Evolutionary conservation across 148 eudicot species (phyloP), one percentile per base, ranked within the genome.

Genomic region (Spergularia bocconei): DNA sequence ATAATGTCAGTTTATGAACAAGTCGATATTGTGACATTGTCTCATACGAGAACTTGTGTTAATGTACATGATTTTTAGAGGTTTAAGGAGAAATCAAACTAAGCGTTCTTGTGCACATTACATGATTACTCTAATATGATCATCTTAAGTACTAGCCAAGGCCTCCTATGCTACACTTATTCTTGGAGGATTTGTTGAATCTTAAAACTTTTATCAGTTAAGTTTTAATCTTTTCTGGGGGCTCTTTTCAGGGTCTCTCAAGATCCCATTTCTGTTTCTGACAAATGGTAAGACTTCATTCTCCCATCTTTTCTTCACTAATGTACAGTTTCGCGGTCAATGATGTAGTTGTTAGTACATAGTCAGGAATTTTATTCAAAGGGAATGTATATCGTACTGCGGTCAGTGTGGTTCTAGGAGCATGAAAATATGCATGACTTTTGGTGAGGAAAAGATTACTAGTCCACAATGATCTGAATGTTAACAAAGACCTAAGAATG

Each of bases 231-330:
- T 7, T 25, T 36, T 21, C 54, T 8, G 11, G 50, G 75, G 51
- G 38, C 12, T 68, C 17, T 69, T 69, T 69, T 53, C 82, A 87
- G 91, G 91, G 72, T 15, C 71, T 69, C 41, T 87, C 80, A 85
- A 80, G 88, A 80, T 87, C 54, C 88, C 85, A 5, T 87, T 77
- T 83, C 67, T 87, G 14, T 87, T 87, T 69, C 63, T 87, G 79
- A 87, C 91, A 33, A 87, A 85, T 76, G 91, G 87, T 85, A 69
- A 64, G 11, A 25, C 33, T 77, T 63, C 57, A 29, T 48, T 44
- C 11, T 20, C 59, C 71, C 1, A 0, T 13, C n/a, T 48, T 36
- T 17, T 29, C 65, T 47, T 20, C 55, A 19, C 15, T 38, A 58
- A 12, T 14, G 19, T 38, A 7, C 36, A 14, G 48, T 17, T 62